phyloP scores from a whole-genome alignment of 352 stramenopile species.

The Phytophthora cactorum region DNA sequence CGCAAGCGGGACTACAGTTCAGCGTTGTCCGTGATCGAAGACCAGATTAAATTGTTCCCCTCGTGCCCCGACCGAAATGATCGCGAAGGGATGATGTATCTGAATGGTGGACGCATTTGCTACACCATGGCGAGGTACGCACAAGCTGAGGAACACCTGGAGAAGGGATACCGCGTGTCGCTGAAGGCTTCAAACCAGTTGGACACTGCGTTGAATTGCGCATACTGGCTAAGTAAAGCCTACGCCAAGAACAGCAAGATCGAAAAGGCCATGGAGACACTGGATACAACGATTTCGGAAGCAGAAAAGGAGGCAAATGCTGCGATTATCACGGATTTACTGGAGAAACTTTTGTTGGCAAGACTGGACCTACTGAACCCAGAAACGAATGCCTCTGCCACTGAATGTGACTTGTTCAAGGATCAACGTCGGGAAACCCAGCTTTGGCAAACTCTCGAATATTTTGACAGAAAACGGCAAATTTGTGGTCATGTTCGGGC shows the following conservation, averaged over 20 bases:
- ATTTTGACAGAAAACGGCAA: constrained; percentile 57
- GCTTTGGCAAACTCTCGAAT: constrained; percentile 47
- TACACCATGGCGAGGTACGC: constrained; percentile 57
- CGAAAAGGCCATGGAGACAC: constrained; percentile 33
- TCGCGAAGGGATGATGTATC: constrained; percentile 50
- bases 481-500: constrained; percentile 55
- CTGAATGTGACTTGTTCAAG: constrained; percentile 7
- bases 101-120: constrained; percentile 67
- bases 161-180: constrained; percentile 43
- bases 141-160: constrained; percentile 54
- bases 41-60: constrained; percentile 56
- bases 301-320: constrained; percentile 28
- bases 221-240: constrained; percentile 62
- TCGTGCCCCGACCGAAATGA: constrained; percentile 49
- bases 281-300: constrained; percentile 33
- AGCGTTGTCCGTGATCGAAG: constrained; percentile 57
- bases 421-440: constrained; percentile 30
- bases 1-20: constrained; percentile 59
- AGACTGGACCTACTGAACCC: constrained; percentile 56
- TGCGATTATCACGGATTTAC: constrained; percentile 39
- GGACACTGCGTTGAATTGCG: constrained; percentile 49
- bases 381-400: constrained; percentile 3
- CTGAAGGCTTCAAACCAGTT: constrained; percentile 27
- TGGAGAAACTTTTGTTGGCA: constrained; percentile 55
- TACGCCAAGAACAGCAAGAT: constrained; percentile 42